These are phyloP conservation scores for Hygrophorus russula DNA, from an alignment of 768 basidiomycete genomes.

Conservation along the genomic window DNA sequence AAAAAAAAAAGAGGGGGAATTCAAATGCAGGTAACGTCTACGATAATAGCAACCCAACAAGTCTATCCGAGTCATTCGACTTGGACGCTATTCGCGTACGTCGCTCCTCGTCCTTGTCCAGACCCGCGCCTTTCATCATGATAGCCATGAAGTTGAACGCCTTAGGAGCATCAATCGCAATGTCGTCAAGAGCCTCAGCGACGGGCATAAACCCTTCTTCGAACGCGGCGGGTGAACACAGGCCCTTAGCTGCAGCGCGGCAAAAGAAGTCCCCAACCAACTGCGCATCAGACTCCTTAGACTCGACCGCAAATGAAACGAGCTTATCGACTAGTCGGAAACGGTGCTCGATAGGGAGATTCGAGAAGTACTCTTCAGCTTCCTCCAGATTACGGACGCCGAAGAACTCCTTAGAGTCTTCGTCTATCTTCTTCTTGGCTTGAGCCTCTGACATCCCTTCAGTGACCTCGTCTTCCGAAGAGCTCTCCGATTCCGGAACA, in stretches of 20 bases:
- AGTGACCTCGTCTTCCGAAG: conserved; percentile 34
- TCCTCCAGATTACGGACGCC: conserved; percentile 76
- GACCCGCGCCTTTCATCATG: conserved; percentile 58
- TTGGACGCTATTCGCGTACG: conserved; percentile 47
- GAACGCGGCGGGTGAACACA: conserved; percentile 49
- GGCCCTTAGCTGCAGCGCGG: conserved; percentile 45
- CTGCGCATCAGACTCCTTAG: conserved; percentile 71
- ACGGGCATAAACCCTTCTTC: conserved; percentile 63
- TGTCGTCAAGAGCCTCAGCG: conserved; percentile 76
- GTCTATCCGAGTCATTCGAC: conserved; percentile 46
- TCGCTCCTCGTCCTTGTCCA: conserved; percentile 57
- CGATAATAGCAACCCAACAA: conserved; percentile 42
- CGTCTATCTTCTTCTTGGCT: conserved; percentile 64
- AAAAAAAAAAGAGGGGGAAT: not conserved
- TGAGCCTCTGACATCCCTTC: conserved; percentile 57
- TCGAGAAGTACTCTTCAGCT: conserved; percentile 78
- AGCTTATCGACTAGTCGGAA: conserved; percentile 64
- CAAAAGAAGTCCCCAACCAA: conserved; percentile 70
- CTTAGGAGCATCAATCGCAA: conserved; percentile 83
- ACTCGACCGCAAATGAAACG: conserved; percentile 62
- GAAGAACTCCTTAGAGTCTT: conserved; percentile 84
- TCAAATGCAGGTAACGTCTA: too few relatives aligned
- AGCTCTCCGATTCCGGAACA: conserved; percentile 33
- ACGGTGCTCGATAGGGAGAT: conserved; percentile 55
- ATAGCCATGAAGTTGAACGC: conserved; percentile 68